Percentiles rank a stretch among this genome's conserved stretches.
These are phyloP conservation scores for Porcisia deanei DNA, from an alignment of 208 protist genomes.

Conservation along the genomic window DNA sequence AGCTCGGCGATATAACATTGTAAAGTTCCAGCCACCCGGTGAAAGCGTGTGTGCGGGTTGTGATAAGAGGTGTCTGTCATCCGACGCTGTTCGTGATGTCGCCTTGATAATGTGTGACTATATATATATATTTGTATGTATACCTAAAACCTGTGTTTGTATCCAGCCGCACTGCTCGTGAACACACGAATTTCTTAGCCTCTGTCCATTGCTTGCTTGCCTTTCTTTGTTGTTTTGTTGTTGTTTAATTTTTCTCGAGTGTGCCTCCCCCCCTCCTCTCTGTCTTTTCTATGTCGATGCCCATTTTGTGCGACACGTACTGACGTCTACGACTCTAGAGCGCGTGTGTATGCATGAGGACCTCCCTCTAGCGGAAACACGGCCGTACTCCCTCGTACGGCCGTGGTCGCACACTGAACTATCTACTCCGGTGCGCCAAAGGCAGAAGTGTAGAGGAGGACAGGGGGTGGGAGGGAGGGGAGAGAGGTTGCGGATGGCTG, in stretches of 20 bases:
- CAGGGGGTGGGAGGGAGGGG: too few species aligned
- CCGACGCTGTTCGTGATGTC: not conserved
- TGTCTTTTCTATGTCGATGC: not conserved
- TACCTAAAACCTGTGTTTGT: not conserved
- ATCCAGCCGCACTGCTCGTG: not conserved
- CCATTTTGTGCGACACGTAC: not conserved
- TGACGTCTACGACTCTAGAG: not conserved
- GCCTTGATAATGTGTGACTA: too few species aligned
- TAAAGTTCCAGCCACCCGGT: not conserved
- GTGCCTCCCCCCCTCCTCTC: not conserved
- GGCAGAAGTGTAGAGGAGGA: not conserved
- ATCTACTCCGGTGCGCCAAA: not conserved
- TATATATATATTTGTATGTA: too few species aligned
- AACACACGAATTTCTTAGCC: not conserved
- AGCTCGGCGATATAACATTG: not conserved
- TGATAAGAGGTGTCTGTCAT: too few species aligned
- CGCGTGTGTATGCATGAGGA: not conserved
- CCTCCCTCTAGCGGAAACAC: not conserved
- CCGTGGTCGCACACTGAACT: not conserved
- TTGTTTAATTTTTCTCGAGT: not conserved
- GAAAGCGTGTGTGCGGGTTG: not conserved
- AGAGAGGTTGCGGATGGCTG: not conserved
- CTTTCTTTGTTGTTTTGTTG: not conserved
- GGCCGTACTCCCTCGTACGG: not conserved
- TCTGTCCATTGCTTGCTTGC: not conserved